Percentiles rank a stretch among this genome's conserved stretches.
Evolutionary conservation across 1,139 yeast genomes (phyloP).

Genomic region (Suhomyces wounanorum): DNA sequence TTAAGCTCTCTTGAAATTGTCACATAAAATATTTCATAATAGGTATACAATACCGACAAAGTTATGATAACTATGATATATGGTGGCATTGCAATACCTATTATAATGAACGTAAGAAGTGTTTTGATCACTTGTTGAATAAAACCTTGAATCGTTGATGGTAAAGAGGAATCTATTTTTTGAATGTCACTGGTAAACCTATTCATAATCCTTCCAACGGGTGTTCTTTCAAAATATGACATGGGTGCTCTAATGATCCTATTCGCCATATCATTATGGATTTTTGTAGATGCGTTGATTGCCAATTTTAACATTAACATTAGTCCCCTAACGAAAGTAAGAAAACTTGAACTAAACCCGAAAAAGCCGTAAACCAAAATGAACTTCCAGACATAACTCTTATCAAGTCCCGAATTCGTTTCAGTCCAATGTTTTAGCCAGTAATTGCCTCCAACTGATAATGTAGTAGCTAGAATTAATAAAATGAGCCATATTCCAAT

Average conservation of each 20-base stretch:
- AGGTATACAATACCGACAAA: slow-evolving; percentile 48
- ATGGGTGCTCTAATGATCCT: slow-evolving; percentile 32
- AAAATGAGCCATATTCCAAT: slow-evolving; percentile 18
- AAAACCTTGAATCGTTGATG: slow-evolving; percentile 46
- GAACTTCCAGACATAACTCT: slow-evolving; percentile 25
- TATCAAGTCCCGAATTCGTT: slow-evolving; percentile 31
- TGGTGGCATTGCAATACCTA: slow-evolving; percentile 53
- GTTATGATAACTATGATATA: slow-evolving; percentile 45
- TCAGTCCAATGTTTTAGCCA: slow-evolving; percentile 69
- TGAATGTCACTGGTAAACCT: slow-evolving; percentile 71
- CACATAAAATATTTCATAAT: slow-evolving; percentile 55
- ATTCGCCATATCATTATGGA: slow-evolving; percentile 30
- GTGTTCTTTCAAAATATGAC: slow-evolving; percentile 34
- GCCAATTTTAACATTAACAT: slow-evolving; percentile 23
- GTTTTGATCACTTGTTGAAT: slow-evolving; percentile 46
- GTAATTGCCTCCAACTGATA: slow-evolving; percentile 43
- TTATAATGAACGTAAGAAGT: slow-evolving; percentile 50
- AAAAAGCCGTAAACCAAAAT: slow-evolving; percentile 34
- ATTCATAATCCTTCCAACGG: slow-evolving; percentile 36
- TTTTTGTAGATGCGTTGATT: slow-evolving; percentile 25
- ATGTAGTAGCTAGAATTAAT: slow-evolving; percentile 17
- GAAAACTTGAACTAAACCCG: slow-evolving; percentile 25
- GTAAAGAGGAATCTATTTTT: slow-evolving; percentile 57
- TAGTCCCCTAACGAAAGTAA: slow-evolving; percentile 22
- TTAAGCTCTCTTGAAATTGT: slow-evolving; percentile 59